These are phyloP conservation scores for Curvularia lunata DNA, from an alignment of 2,329 filamentous ascomycete species.

Conservation along the genomic window DNA sequence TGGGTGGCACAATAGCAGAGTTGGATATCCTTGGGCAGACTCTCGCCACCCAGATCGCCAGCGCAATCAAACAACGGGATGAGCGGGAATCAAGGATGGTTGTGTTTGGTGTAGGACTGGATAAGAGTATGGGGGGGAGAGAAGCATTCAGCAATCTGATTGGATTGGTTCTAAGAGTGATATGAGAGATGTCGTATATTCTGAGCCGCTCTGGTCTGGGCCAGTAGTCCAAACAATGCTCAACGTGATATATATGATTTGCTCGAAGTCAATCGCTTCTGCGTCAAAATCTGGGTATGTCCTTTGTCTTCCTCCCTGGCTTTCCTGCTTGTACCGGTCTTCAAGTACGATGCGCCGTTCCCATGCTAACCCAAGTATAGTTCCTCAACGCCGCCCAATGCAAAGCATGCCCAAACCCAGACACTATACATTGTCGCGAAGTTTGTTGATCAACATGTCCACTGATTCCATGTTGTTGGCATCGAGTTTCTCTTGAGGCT, in stretches of 20 bases:
- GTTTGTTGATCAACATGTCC: constrained; percentile 72
- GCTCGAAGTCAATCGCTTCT: constrained; percentile 2
- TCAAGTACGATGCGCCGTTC: constrained; percentile 15
- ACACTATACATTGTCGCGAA: constrained; percentile 51
- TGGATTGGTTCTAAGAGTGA: constrained; percentile 49
- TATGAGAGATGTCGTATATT: constrained; percentile 33
- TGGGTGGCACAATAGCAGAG: constrained; percentile 80
- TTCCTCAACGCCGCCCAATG: constrained; percentile 36
- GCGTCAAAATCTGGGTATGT: constrained; percentile 9
- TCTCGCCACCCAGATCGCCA: constrained; percentile 87
- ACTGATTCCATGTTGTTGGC: constrained; percentile 87
- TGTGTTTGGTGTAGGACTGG: constrained; percentile 64
- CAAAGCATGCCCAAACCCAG: constrained; percentile 11
- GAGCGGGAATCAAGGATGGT: constrained; percentile 66
- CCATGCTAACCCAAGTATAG: constrained; percentile 29
- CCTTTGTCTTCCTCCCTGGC: neutral
- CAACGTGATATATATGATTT: constrained; percentile 2
- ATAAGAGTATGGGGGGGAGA: constrained; percentile 58
- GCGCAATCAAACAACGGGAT: constrained; percentile 73
- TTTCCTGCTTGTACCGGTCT: neutral
- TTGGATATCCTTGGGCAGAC: constrained; percentile 86
- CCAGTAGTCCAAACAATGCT: constrained; percentile 5
- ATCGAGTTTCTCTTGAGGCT: constrained; percentile 69
- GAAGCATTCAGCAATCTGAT: constrained; percentile 54
- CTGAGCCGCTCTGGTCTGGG: neutral